Conservation (phyloP, 2,329 filamentous ascomycete species). For the Arthrinium phaeospermum region DNA sequence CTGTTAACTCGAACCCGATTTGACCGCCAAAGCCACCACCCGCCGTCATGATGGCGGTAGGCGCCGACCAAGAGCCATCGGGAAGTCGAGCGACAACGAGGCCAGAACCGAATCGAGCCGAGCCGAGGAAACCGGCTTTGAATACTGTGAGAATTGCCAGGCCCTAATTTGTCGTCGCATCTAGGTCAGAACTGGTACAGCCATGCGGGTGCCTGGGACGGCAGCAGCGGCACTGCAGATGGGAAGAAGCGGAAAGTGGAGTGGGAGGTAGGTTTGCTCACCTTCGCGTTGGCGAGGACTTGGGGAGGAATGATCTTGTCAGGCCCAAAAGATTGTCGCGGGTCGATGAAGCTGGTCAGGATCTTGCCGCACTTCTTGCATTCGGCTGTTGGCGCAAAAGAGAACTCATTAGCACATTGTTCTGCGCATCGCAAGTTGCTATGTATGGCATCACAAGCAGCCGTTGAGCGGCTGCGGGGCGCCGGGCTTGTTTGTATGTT, state of each 20-base stretch:
- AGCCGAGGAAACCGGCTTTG: conserved; percentile 86
- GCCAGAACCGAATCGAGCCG: conserved; percentile 80
- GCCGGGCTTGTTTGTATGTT: conserved; percentile 28
- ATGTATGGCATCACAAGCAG: conserved; percentile 23
- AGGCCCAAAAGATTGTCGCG: conserved; percentile 88
- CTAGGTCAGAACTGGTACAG: background rate
- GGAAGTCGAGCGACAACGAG: conserved; percentile 80
- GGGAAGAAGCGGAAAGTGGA: background rate
- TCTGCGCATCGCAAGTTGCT: conserved; percentile 16
- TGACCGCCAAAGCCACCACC: conserved; percentile 86
- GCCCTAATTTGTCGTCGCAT: conserved; percentile 53
- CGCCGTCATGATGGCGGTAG: conserved; percentile 79
- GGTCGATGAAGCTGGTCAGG: conserved; percentile 91
- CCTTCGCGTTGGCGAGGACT: conserved; percentile 90
- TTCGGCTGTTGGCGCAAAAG: conserved; percentile 69
- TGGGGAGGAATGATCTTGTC: conserved; percentile 96
- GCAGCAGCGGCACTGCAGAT: background rate
- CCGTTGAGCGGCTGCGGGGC: conserved; percentile 23
- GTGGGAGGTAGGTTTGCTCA: conserved; percentile 42
- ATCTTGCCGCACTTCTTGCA: conserved; percentile 98
- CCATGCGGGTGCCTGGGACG: background rate
- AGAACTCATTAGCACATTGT: background rate
- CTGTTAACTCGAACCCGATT: conserved; percentile 86
- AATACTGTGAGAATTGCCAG: conserved; percentile 86
- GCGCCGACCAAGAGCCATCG: conserved; percentile 81